Evolutionary conservation across 2,329 filamentous ascomycete genomes (phyloP).

Genomic region (Chaetomium sp.): DNA sequence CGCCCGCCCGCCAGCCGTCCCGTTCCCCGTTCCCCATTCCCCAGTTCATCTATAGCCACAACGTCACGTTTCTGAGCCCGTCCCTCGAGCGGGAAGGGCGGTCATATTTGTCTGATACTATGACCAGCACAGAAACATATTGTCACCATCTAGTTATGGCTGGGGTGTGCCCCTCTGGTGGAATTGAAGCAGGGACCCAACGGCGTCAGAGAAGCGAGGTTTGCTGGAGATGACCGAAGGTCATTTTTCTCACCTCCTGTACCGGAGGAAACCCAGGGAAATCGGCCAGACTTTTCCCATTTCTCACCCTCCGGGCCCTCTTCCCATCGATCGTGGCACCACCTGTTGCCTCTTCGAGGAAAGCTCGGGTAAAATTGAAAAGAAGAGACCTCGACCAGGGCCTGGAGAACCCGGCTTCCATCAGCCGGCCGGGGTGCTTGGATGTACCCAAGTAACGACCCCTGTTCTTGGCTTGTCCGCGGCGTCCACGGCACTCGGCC

Average conservation of each 20-base stretch:
- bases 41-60: constrained; percentile 21
- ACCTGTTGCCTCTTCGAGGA: constrained; percentile 31
- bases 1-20: constrained; percentile 21
- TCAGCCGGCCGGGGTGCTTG: constrained; percentile 21
- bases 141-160: neutral
- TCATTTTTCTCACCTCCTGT: neutral
- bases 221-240: constrained; percentile 9
- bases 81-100: constrained; percentile 9
- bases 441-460: constrained; percentile 17
- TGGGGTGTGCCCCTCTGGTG: neutral
- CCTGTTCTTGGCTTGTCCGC: constrained; percentile 25
- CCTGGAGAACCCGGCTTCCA: constrained; percentile 19
- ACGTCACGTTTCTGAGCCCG: constrained; percentile 16
- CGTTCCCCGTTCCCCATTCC: constrained; percentile 15
- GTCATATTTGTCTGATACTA: neutral
- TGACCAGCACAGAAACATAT: neutral
- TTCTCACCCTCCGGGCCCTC: constrained; percentile 20
- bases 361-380: constrained; percentile 31
- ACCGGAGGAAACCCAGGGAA: neutral
- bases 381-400: constrained; percentile 13
- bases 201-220: constrained; percentile 3
- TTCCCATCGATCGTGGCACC: constrained; percentile 25
- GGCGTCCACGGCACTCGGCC: neutral
- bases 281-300: constrained; percentile 18
- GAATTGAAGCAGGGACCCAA: neutral